Evolutionary conservation across 176 grass and related monocot species (phyloP).

Genomic region (Canna indica): DNA sequence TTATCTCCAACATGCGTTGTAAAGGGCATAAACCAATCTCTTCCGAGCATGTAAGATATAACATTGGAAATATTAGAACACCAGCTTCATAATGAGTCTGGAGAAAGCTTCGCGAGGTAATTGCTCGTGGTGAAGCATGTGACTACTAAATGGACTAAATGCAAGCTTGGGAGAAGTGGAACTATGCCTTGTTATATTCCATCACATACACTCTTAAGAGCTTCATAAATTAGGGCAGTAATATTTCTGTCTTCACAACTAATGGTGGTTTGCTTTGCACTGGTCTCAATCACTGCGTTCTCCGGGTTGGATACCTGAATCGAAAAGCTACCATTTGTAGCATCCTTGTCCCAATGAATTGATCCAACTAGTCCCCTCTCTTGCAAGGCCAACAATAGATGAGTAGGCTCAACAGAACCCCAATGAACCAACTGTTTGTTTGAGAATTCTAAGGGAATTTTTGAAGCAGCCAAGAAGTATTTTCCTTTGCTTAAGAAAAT

Average conservation of each 20-base stretch:
- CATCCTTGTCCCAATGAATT: slow-evolving; percentile 13
- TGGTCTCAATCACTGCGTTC: slow-evolving; percentile 43
- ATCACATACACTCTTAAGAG: slow-evolving; percentile 39
- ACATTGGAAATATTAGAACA: too few species aligned
- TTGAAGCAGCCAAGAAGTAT: slow-evolving; percentile 36
- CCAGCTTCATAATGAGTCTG: too few species aligned
- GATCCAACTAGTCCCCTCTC: slow-evolving; percentile 45
- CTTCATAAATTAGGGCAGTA: slow-evolving; percentile 35
- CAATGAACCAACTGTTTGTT: slow-evolving; percentile 36
- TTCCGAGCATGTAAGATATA: too few species aligned
- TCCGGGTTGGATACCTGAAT: slow-evolving; percentile 37
- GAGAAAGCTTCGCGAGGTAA: too few species aligned
- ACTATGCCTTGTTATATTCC: slow-evolving; percentile 23
- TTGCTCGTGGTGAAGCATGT: too few species aligned
- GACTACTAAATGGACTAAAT: too few species aligned
- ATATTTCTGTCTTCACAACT: slow-evolving; percentile 37
- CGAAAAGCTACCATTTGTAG: not conserved
- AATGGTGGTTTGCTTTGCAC: slow-evolving; percentile 27
- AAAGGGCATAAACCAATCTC: too few species aligned
- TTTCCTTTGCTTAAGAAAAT: slow-evolving; percentile 51
- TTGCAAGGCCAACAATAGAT: slow-evolving; percentile 29
- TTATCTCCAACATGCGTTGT: too few species aligned
- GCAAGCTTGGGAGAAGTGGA: too few species aligned
- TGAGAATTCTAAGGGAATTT: slow-evolving; percentile 18
- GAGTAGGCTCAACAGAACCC: slow-evolving; percentile 37